Conservation (phyloP, 2,329 filamentous ascomycete genomes). For the Colletotrichum zoysiae region DNA sequence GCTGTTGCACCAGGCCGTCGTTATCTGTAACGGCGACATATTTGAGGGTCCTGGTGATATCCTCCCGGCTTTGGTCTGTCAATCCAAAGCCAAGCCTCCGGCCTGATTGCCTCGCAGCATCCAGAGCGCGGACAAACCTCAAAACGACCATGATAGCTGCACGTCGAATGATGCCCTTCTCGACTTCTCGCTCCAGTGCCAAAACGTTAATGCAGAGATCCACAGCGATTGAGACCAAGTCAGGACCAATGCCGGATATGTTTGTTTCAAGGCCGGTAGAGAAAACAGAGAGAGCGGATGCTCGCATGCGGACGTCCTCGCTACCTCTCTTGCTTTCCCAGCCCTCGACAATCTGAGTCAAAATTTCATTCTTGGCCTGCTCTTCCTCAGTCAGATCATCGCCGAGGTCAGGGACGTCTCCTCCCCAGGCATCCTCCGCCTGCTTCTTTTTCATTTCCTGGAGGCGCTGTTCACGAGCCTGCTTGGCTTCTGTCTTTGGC, state of each 20-base stretch:
- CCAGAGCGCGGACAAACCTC: slow-evolving; percentile 71
- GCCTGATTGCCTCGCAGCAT: slow-evolving; percentile 62
- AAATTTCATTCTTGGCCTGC: slow-evolving; percentile 61
- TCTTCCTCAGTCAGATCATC: slow-evolving; percentile 60
- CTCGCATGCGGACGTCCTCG: slow-evolving; percentile 69
- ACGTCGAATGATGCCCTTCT: slow-evolving; percentile 74
- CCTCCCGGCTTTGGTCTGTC: slow-evolving; percentile 66
- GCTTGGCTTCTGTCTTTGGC: slow-evolving; percentile 69
- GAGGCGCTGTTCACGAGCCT: slow-evolving; percentile 63
- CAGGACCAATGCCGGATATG: slow-evolving; percentile 65
- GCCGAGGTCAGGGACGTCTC: slow-evolving; percentile 62
- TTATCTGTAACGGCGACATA: slow-evolving; percentile 76
- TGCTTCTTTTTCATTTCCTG: slow-evolving; percentile 63
- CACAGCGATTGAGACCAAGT: slow-evolving; percentile 66
- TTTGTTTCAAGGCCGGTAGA: slow-evolving; percentile 71
- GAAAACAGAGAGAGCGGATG: slow-evolving; percentile 77
- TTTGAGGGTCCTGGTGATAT: slow-evolving; percentile 71
- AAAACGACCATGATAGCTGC: slow-evolving; percentile 75
- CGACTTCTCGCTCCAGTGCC: slow-evolving; percentile 69
- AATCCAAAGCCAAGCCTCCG: slow-evolving; percentile 66
- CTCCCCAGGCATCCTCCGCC: slow-evolving; percentile 67
- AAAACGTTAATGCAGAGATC: slow-evolving; percentile 74
- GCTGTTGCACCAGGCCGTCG: slow-evolving; percentile 76
- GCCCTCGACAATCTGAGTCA: slow-evolving; percentile 49
- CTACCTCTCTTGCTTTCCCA: slow-evolving; percentile 43